Evolutionary conservation across 176 grass and related monocot genomes (phyloP), one percentile per base, ranked within the genome.

Genomic region (Urochloa ruziziensis): DNA sequence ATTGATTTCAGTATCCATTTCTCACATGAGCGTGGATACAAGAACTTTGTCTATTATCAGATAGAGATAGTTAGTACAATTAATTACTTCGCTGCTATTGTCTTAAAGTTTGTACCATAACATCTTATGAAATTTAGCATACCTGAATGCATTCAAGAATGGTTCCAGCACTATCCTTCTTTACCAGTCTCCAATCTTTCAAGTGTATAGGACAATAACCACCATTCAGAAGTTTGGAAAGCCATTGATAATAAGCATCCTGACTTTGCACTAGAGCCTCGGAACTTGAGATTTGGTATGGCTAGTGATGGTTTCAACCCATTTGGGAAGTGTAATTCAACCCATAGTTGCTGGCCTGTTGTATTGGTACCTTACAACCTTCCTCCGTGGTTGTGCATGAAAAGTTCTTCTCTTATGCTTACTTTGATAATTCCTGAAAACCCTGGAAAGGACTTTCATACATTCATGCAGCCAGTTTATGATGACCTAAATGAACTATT

Each of bases 301-400:
- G 73, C 73, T 37, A 75, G 19, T 7, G 30, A 75, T 57, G 73
- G 73, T 2, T 75, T 75, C 9, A 75, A 75, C 21, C 73, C 73
- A 24, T 75, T 24, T 57, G 73, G 51, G 10, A 75, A 33, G 51
- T 75, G 46, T 17, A 69, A 35, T 56, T 81, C 47, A 28, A 54
- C n/a, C 9, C 25, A 81, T n/a, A 69, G 33, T 21, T 81, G 48
- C 8, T 68, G 63, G 48, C 78, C 4, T 27, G 78, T 81, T 53
- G n/a, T 81, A n/a, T 37, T 81, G 19, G 30, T 80, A 53, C 78
- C 78, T 13, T 54, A 80, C 23, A 67, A 80, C 46, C 23, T 80
- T 53, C 53, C 53, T 29, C 63, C 80, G 10, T 82, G 67, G 67
- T 60, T 72, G 46, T 82, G 80, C 36, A 71, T 46, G 52, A 82